Evolutionary conservation across 768 basidiomycete species (phyloP), one percentile per base, ranked within the genome.

Genomic region (Russula sp.): DNA sequence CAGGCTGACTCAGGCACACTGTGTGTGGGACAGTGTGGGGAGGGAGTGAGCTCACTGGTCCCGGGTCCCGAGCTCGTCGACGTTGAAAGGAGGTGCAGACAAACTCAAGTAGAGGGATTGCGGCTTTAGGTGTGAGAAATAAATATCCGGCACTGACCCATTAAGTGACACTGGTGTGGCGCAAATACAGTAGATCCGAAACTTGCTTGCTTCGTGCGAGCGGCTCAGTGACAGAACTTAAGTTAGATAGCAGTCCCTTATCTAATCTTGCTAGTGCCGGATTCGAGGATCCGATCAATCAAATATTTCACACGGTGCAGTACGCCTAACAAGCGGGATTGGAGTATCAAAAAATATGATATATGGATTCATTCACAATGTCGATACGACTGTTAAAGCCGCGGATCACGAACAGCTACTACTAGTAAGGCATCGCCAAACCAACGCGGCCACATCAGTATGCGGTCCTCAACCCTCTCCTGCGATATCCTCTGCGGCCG

Each of bases 401-500:
- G 45, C 6, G 20, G 11, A 16, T 27, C 4, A 22, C 3, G 1
- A 48, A 51, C 18, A 14, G 2, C 27, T 27, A 27, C 27, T 27
- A n/a, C n/a, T n/a, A 10, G 5, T 55, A 42, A 27, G 22, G 9
- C 27, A 34, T 4, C 50, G 16, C 8, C 20, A 20, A 44, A 34
- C 18, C 32, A 44, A 11, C 16, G 34, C 35, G 5, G 22, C 44
- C 50, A 48, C 50, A 40, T 63, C 37, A 63, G 42, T 54, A 34
- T 8, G 32, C 8, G 45, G 27, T 7, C 44, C 37, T 9, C 40
- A 32, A 0, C 4, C 61, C 22, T 13, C 37, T 42, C 7, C 55
- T 48, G 37, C 49, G 48, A 14, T 1, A 27, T n/a, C 57, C 27
- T 50, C 61, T 62, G 48, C 61, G 14, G 32, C 61, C 48, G 9